These are phyloP conservation scores for Bullera alba DNA, from an alignment of 768 basidiomycete species.

Conservation along the genomic window DNA sequence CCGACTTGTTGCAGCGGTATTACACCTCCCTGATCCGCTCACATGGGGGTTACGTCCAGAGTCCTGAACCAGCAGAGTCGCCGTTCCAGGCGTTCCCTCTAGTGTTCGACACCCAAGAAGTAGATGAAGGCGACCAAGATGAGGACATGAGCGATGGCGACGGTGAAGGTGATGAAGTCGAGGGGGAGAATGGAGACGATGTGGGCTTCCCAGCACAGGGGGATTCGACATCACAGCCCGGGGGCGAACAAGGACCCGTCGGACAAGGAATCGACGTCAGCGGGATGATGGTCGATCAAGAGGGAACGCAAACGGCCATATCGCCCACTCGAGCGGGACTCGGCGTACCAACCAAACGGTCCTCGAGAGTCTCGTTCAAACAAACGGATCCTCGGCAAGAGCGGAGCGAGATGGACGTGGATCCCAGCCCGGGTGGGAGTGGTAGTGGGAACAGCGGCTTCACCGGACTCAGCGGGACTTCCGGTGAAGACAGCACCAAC, in stretches of 20 bases:
- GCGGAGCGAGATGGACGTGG: too few species aligned
- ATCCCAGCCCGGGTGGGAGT: too few species aligned
- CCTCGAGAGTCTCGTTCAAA: too few species aligned
- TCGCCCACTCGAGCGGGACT: background rate
- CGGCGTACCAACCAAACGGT: too few species aligned
- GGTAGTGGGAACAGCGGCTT: too few species aligned
- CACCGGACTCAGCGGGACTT: too few species aligned
- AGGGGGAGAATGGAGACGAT: background rate
- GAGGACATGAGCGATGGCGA: constrained; percentile 5
- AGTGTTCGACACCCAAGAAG: constrained; percentile 18
- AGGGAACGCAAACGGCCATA: background rate
- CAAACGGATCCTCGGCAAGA: too few species aligned
- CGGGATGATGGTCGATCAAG: background rate
- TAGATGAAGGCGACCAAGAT: constrained; percentile 1
- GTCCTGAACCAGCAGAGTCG: constrained; percentile 15
- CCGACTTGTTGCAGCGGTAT: constrained; percentile 84
- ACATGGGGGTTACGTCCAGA: constrained; percentile 50
- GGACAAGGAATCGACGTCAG: background rate
- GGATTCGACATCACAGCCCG: background rate
- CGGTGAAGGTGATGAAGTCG: constrained; percentile 3
- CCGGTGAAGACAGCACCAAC: too few species aligned
- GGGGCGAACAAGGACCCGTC: background rate
- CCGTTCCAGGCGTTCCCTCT: constrained; percentile 39
- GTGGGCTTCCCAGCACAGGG: background rate
- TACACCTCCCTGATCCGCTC: constrained; percentile 88